A percentile compares a stretch with the other conserved stretches of the same genome.
Conservation (phyloP, 495 filamentous ascomycete species). For the Parathielavia hyrcaniae region DNA sequence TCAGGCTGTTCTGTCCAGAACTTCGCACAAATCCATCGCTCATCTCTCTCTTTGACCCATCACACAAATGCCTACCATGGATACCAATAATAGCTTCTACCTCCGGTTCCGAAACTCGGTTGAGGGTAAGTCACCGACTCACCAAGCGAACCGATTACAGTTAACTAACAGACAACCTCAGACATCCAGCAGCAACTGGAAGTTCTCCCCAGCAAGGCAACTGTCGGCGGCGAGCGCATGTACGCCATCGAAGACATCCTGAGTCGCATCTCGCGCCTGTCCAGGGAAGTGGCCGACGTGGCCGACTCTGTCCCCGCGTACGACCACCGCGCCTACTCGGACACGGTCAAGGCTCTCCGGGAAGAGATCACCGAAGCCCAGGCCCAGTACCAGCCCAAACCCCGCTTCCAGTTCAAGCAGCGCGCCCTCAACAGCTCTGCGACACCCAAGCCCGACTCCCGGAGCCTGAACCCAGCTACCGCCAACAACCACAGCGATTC, state of each 20-base stretch:
- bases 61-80: slow-evolving; percentile 5
- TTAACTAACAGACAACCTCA: slow-evolving; percentile 16
- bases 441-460: slow-evolving; percentile 3
- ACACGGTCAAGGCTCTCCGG: slow-evolving; percentile 39
- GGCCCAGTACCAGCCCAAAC: slow-evolving; percentile 38
- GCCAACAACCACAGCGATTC: slow-evolving; percentile 11
- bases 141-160: background rate
- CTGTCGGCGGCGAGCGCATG: slow-evolving; percentile 41
- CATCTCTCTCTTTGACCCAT: background rate
- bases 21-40: background rate
- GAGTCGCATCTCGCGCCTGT: slow-evolving; percentile 39
- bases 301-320: slow-evolving; percentile 41
- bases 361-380: slow-evolving; percentile 41
- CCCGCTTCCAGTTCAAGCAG: slow-evolving; percentile 45
- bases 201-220: slow-evolving; percentile 30
- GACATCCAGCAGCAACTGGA: slow-evolving; percentile 41
- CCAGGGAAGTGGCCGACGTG: slow-evolving; percentile 42
- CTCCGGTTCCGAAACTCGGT: slow-evolving; percentile 70
- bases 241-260: slow-evolving; percentile 43
- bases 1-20: too few relatives aligned
- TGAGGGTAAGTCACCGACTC: slow-evolving; percentile 45
- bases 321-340: slow-evolving; percentile 41
- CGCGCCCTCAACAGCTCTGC: slow-evolving; percentile 17
- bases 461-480: slow-evolving; percentile 3
- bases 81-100: slow-evolving; percentile 68